A percentile compares a stretch with the other conserved stretches of the same genome.
Evolutionary conservation across 2,329 filamentous ascomycete genomes (phyloP).

Genomic region (Diaporthe ilicicola): DNA sequence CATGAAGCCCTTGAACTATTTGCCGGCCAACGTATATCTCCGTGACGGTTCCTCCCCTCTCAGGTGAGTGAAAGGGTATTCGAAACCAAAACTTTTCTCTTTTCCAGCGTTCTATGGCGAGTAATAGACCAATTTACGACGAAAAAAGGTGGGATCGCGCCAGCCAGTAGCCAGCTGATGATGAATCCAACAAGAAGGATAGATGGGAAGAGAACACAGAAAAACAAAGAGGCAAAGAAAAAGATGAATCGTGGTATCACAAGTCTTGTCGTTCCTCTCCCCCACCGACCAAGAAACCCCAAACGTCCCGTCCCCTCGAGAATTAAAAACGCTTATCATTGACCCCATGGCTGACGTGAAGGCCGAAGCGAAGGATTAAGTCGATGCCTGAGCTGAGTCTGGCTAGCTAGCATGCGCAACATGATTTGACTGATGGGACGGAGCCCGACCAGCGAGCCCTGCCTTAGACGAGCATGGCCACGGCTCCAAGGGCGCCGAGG

Average conservation of each 20-base stretch:
- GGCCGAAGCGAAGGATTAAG: slow-evolving; percentile 22
- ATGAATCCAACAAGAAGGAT: slow-evolving; percentile 17
- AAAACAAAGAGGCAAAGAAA: slow-evolving; percentile 8
- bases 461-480: slow-evolving; percentile 30
- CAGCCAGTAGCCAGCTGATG: slow-evolving; percentile 15
- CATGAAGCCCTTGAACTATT: slow-evolving; percentile 26
- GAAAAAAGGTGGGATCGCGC: slow-evolving; percentile 17
- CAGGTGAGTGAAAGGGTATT: background rate
- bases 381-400: background rate
- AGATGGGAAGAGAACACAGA: slow-evolving; percentile 4
- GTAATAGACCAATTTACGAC: background rate
- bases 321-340: slow-evolving; percentile 31
- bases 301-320: slow-evolving; percentile 22
- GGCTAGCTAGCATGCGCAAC: background rate
- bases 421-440: background rate
- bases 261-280: slow-evolving; percentile 23
- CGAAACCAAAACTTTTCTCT: background rate
- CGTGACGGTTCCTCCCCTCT: background rate
- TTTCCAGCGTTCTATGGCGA: slow-evolving; percentile 14
- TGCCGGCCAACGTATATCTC: background rate
- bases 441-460: background rate
- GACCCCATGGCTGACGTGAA: slow-evolving; percentile 26
- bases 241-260: slow-evolving; percentile 33
- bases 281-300: slow-evolving; percentile 12
- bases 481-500: slow-evolving; percentile 28